Conservation (phyloP, 805 yeast species). For the Phaffomyces opuntiae region DNA sequence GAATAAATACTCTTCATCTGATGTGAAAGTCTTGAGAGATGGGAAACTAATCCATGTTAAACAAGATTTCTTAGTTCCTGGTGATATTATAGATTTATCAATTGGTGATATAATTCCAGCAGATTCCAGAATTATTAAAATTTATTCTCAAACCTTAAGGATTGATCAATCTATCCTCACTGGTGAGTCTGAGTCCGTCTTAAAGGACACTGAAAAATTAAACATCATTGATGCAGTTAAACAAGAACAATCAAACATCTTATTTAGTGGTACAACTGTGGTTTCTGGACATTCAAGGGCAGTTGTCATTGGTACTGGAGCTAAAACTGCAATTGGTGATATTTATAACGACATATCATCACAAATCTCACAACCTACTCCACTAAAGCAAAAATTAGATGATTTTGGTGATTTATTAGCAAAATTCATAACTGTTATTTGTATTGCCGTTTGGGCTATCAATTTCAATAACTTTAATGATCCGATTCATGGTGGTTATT, state of each 20-base stretch:
- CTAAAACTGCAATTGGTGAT: constrained; percentile 40
- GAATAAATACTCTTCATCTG: constrained; percentile 38
- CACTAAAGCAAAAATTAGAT: constrained; percentile 32
- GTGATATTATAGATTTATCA: constrained; percentile 34
- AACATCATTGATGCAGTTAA: constrained; percentile 28
- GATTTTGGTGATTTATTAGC: constrained; percentile 34
- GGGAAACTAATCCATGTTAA: constrained; percentile 36
- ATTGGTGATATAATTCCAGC: constrained; percentile 42
- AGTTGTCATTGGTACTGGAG: constrained; percentile 41
- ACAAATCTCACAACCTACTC: constrained; percentile 29
- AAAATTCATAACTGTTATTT: constrained; percentile 37
- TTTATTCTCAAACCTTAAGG: constrained; percentile 31
- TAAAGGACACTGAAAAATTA: constrained; percentile 22
- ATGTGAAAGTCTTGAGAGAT: constrained; percentile 38
- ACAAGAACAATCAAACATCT: constrained; percentile 34
- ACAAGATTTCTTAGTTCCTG: constrained; percentile 38
- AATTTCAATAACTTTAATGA: constrained; percentile 33
- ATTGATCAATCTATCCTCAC: constrained; percentile 43
- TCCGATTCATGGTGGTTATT: constrained; percentile 37
- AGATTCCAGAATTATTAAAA: constrained; percentile 36
- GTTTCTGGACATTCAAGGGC: constrained; percentile 38
- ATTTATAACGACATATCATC: constrained; percentile 38
- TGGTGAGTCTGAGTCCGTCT: constrained; percentile 40
- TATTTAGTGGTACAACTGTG: constrained; percentile 41
- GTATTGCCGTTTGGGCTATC: constrained; percentile 40